These are phyloP conservation scores for Orbilia brochopaga DNA, from an alignment of 2,329 filamentous ascomycete species.

Conservation along the genomic window DNA sequence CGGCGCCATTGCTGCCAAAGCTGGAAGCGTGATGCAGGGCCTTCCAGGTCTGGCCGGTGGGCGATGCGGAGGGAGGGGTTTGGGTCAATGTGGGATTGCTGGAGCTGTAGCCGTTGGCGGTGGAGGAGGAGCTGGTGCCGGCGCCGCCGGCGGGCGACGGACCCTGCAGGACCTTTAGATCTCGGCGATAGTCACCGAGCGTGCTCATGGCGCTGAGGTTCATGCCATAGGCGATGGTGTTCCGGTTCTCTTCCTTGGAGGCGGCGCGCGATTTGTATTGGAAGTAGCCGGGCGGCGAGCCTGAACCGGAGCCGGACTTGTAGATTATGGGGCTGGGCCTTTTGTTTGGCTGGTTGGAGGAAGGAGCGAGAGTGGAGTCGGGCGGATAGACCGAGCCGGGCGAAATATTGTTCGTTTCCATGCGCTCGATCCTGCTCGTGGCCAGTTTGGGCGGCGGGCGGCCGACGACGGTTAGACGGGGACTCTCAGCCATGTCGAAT, in stretches of 20 bases:
- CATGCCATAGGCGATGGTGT: conserved; percentile 34
- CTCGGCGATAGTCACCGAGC: conserved; percentile 45
- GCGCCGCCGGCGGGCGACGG: conserved; percentile 12
- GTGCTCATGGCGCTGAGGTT: conserved; percentile 40
- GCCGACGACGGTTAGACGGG: background rate
- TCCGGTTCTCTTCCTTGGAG: conserved; percentile 29
- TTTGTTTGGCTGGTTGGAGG: conserved; percentile 18
- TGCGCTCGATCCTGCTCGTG: conserved; percentile 34
- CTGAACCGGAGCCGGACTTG: conserved; percentile 38
- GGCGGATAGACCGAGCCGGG: conserved; percentile 45
- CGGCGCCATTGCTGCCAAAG: conserved; percentile 36
- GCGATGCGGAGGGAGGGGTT: conserved; percentile 47
- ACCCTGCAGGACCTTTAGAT: conserved; percentile 47
- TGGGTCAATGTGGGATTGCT: conserved; percentile 48
- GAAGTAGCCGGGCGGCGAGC: conserved; percentile 41
- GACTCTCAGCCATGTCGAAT: background rate
- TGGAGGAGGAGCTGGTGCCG: conserved; percentile 33
- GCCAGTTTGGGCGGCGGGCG: background rate
- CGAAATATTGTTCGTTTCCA: conserved; percentile 48
- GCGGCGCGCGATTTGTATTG: conserved; percentile 31
- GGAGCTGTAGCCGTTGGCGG: conserved; percentile 34
- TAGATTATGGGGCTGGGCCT: conserved; percentile 29
- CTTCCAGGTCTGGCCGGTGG: conserved; percentile 46
- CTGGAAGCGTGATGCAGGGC: conserved; percentile 36
- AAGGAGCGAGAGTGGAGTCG: conserved; percentile 17